Base-by-base conservation (phyloP, 495 filamentous ascomycete species). In the Aspergillus campestris region DNA sequence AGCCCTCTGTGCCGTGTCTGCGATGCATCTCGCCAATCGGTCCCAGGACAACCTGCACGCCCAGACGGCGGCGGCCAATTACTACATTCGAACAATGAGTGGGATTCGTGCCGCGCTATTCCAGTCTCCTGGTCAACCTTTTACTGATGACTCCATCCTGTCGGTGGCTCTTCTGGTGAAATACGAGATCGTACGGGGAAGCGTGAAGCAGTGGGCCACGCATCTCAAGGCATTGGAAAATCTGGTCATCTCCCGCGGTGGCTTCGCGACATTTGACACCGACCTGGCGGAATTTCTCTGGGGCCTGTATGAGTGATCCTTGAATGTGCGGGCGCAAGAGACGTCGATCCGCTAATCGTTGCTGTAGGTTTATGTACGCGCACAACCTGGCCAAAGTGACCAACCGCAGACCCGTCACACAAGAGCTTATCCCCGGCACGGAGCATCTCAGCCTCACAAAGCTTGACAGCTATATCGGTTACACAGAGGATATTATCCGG, bases 401-500 rank as follows among this genome's bases (percentile, higher is more conserved):
- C 44, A 68, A 64, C 34, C 61, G 53, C 14, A 59, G 55, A n/a
- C 49, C 50, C 11, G 56, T 63, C 31, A 55, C 50, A 4, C 18
- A 24, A 31, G 48, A 49, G 6, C 14, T 39, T 13, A 49, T 47
- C 6, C 42, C 53, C 1, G 53, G 52, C 29, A 47, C 57, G 5
- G 60, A 62, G 8, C 47, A 59, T 9, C 42, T 62, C 14, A 58
- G 48, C 2, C 40, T 57, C 38, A 62, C 58, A 7, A 66, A 60
- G 46, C 49, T 72, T 11, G 67, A 70, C 40, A 69, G 68, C 28
- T 72, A 72, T 44, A 58, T 70, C 29, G 69, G 69, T 5, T 72
- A 68, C 37, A 70, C 66, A 0, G 69, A 72, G 38, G 62, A 72
- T 13, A 55, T 72, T 6, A 56, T 72, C 12, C 64, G 65, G 44